phyloP scores from a whole-genome alignment of 2,329 filamentous ascomycete species.

The Didymella glomerata region DNA sequence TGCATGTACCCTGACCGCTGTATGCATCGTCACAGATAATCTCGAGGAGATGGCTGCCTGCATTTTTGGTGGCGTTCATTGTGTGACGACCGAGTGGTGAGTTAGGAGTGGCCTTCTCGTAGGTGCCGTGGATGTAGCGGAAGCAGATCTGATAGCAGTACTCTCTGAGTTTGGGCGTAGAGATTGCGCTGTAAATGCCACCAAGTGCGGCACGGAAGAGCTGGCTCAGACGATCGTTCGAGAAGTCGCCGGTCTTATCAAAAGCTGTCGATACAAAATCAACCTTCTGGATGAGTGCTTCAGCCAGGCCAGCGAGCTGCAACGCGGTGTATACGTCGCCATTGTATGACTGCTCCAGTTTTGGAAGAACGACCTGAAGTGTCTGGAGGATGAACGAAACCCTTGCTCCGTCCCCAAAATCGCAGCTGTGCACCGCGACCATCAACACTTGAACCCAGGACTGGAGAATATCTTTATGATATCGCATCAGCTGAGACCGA shows the following conservation, averaged over 20 bases:
- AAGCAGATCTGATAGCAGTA: constrained; percentile 93
- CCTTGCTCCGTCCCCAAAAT: constrained; percentile 76
- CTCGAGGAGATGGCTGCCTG: constrained; percentile 83
- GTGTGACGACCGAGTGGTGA: constrained; percentile 57
- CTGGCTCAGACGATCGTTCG: constrained; percentile 89
- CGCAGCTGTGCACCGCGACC: constrained; percentile 82
- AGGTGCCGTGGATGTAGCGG: constrained; percentile 78
- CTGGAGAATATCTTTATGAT: constrained; percentile 73
- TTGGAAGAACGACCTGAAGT: constrained; percentile 86
- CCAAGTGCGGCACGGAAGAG: constrained; percentile 87
- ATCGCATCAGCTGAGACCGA: constrained; percentile 63
- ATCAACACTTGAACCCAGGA: constrained; percentile 87
- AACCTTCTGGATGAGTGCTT: constrained; percentile 75
- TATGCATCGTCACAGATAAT: constrained; percentile 93
- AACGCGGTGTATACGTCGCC: constrained; percentile 74
- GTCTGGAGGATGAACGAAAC: constrained; percentile 84
- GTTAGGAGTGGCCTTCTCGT: constrained; percentile 53
- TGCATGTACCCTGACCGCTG: constrained; percentile 79
- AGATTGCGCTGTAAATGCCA: constrained; percentile 77
- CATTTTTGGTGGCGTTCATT: constrained; percentile 76
- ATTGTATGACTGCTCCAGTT: constrained; percentile 78
- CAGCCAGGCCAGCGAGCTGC: constrained; percentile 79
- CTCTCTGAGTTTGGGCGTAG: constrained; percentile 76
- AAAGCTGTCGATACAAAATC: constrained; percentile 62
- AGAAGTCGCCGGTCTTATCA: constrained; percentile 69